Percentiles rank a stretch among this genome's conserved stretches.
Evolutionary conservation across 495 filamentous ascomycete species (phyloP).

Genomic region (Neurospora sp.): DNA sequence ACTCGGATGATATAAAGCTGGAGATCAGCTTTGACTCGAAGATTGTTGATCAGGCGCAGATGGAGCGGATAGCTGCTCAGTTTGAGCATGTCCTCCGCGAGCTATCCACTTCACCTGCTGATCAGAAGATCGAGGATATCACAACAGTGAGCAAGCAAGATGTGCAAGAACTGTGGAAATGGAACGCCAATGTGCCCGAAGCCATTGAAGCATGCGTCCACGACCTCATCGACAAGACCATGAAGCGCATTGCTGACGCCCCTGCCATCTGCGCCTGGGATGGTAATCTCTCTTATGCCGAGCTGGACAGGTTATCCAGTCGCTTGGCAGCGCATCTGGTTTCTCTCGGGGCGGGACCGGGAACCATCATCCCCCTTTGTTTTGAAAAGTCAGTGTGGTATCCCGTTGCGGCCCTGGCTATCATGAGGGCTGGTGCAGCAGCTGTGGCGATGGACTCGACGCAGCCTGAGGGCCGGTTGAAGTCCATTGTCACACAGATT

Average conservation of each 20-base stretch:
- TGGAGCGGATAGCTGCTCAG: constrained; percentile 7
- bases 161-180: background rate
- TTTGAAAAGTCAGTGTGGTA: constrained; percentile 40
- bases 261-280: constrained; percentile 33
- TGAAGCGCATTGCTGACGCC: background rate
- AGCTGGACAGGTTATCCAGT: constrained; percentile 37
- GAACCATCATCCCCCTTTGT: constrained; percentile 31
- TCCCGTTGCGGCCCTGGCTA: constrained; percentile 35
- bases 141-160: background rate
- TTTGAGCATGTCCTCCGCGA: constrained; percentile 1
- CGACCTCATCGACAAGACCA: constrained; percentile 12
- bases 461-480: constrained; percentile 43
- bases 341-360: constrained; percentile 34
- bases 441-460: constrained; percentile 47
- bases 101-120: background rate
- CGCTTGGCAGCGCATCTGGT: constrained; percentile 35
- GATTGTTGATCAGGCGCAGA: background rate
- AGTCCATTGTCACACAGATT: constrained; percentile 16
- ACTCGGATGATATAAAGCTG: background rate
- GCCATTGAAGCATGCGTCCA: constrained; percentile 7
- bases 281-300: constrained; percentile 37
- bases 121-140: background rate
- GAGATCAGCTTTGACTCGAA: constrained; percentile 9
- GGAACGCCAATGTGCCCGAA: constrained; percentile 7
- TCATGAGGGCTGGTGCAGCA: constrained; percentile 35